A percentile compares a stretch with the other conserved stretches of the same genome.
phyloP scores from a whole-genome alignment of 768 basidiomycete species.

The Russula lepida region DNA sequence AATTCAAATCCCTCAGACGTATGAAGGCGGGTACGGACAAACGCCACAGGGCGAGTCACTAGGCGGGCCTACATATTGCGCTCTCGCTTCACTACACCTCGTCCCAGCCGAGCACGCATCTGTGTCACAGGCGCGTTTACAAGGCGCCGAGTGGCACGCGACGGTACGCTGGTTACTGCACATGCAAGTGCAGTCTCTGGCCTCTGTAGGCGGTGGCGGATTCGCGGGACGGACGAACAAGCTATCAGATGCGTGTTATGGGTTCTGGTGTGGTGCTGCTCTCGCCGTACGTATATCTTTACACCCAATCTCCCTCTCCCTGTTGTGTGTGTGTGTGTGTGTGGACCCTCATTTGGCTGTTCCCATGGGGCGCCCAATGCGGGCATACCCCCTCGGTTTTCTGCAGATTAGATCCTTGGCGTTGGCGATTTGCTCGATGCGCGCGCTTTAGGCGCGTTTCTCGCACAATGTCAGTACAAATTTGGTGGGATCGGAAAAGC shows the following conservation, averaged over 20 bases:
- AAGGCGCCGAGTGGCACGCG: constrained; percentile 36
- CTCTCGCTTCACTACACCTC: constrained; percentile 65
- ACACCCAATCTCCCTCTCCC: background rate
- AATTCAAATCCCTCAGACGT: constrained; percentile 47
- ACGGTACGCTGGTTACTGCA: constrained; percentile 73
- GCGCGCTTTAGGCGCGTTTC: constrained; percentile 48
- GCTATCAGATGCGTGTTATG: constrained; percentile 87
- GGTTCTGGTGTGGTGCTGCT: constrained; percentile 89
- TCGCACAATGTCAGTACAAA: constrained; percentile 74
- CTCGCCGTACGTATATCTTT: constrained; percentile 49
- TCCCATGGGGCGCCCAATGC: background rate
- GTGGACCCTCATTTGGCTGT: background rate
- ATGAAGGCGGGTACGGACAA: constrained; percentile 91
- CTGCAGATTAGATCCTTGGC: constrained; percentile 56
- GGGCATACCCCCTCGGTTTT: background rate
- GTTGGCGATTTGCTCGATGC: constrained; percentile 49
- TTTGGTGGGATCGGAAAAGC: constrained; percentile 86
- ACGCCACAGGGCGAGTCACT: constrained; percentile 75
- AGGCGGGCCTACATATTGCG: constrained; percentile 95
- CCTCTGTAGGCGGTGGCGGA: constrained; percentile 61
- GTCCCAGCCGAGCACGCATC: constrained; percentile 28
- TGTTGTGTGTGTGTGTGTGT: background rate
- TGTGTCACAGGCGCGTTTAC: constrained; percentile 18
- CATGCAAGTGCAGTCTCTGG: constrained; percentile 44
- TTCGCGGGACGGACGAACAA: constrained; percentile 88